These are phyloP conservation scores for Citrus trifoliata DNA, from an alignment of 345 rosid species.

Conservation along the genomic window DNA sequence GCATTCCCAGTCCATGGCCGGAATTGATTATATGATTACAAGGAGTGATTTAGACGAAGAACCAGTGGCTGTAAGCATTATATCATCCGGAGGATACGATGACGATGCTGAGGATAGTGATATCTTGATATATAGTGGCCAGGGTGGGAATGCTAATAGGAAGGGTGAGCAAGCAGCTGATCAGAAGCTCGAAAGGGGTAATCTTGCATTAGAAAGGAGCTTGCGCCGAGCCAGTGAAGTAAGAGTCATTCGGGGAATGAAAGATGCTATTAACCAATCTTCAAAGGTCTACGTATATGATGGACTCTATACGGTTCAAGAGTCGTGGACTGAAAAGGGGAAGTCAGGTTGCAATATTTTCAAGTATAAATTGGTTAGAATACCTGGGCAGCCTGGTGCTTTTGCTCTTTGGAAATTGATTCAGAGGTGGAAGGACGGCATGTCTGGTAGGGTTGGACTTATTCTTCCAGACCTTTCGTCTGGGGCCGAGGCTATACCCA, in stretches of 20 bases:
- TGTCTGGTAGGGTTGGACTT: conserved; percentile 51
- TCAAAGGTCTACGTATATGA: conserved; percentile 61
- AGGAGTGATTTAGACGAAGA: conserved; percentile 63
- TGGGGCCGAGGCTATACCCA: conserved; percentile 70
- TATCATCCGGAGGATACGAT: conserved; percentile 83
- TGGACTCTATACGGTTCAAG: conserved; percentile 60
- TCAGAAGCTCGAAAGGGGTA: conserved; percentile 91
- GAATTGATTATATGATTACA: conserved; percentile 73
- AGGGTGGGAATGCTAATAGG: conserved; percentile 63
- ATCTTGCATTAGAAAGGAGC: conserved; percentile 91
- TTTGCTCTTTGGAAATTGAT: conserved; percentile 57
- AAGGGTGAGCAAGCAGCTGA: conserved; percentile 57
- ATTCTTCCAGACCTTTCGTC: conserved; percentile 74
- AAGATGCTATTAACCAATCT: conserved; percentile 27
- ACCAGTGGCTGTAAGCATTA: conserved; percentile 72
- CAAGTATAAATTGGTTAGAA: conserved; percentile 63
- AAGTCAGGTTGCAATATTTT: conserved; percentile 68
- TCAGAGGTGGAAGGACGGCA: conserved; percentile 50
- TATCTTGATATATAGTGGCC: conserved; percentile 75
- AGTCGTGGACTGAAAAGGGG: conserved; percentile 73
- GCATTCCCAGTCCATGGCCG: conserved; percentile 85
- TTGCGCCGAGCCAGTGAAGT: conserved; percentile 57
- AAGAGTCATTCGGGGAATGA: conserved; percentile 70
- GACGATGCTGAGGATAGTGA: conserved; percentile 69
- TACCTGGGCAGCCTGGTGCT: conserved; percentile 64